Base-by-base conservation (phyloP, 2,329 filamentous ascomycete species). In the Fusarium papillatum region DNA sequence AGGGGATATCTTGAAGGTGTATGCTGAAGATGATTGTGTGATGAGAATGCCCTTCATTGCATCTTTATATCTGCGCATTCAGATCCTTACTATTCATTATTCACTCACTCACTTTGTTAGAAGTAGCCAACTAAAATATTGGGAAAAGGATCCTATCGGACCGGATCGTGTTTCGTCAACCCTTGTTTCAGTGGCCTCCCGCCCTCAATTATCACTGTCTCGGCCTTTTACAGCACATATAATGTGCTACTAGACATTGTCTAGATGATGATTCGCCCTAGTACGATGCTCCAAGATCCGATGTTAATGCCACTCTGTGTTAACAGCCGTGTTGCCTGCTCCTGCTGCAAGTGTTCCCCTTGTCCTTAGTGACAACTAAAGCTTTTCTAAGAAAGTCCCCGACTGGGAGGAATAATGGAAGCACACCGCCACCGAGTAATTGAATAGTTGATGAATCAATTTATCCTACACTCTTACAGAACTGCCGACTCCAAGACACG, bases 401-500 rank as follows among this genome's bases (percentile, higher is more conserved):
- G 31, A 34, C 0, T 1, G 31, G 31, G 31, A 11, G 1, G 34
- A 36, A 36, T 14, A 14, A 14, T 36, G 34, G 34, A 36, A 14
- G 34, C 1, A 34, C 31, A 34, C 10, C 1, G 10, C 31, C 1
- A 13, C 31, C 31, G 3, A 34, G 10, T 34, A 34, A 11, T 34
- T 34, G 31, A 29, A 34, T 34, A 34, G 31, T 34, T 34, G 31
- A 34, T 1, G 1, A 41, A 41, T n/a, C 39, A 41, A 41, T 41
- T 41, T 41, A 41, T 41, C 17, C 34, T 41, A 8, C 17, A 41
- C 7, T 22, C 1, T 55, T 43, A 79, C 19, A 69, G 59, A 7
- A 76, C 78, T 2, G 67, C 75, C 2, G 80, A 16, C 57, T 83
- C 81, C 10, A 80, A 31, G 0, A 87, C 75, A 26, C 78, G 68